Evolutionary conservation across 768 basidiomycete species (phyloP), one percentile per base, ranked within the genome.

Genomic region (Sistotremastrum suecicum): DNA sequence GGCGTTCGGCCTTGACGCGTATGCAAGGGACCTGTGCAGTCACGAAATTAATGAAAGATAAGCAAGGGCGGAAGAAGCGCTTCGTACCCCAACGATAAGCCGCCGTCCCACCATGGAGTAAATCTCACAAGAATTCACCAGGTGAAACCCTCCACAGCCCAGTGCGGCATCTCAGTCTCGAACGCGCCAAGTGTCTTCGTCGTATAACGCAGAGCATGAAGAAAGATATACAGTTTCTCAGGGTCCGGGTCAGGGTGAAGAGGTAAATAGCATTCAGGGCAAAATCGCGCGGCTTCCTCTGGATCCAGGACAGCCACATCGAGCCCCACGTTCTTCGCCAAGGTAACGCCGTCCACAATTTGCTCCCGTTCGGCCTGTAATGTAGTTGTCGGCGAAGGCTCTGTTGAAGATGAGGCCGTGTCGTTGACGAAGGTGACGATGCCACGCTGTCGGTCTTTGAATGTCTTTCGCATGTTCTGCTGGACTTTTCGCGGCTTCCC

Each of bases 191-290:
- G 66, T 50, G 76, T 78, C 37, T 44, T 39, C 8, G 82, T 82
- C 42, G 80, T 84, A 62, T 91, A 97, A 54, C 74, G 74, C 56
- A 85, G 61, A 30, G 95, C 92, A 56, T 99, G 95, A 57, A 99
- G 64, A 64, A 92, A 99, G 53, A 99, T 98, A 63, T 89, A 97
- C 47, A 98, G 67, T 50, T 78, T 78, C 59, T 91, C 88, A 2
- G 92, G 91, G 56, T 76, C 78, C 2, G 94, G 95, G 62, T 99
- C 95, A 7, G 90, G 88, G 47, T 91, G 80, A 29, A 97, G 64
- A 10, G 95, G 95, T 40, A 95, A 68, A 61, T 85, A 97, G 59
- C 94, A 99, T 57, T 89, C 86, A 1, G 75, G 68, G 59, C 94
- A 99, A 63, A 88, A 95, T 12, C 71, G 55, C 45, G 56, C 42